phyloP scores from a whole-genome alignment of 768 basidiomycete genomes.

The Suillus sp. region DNA sequence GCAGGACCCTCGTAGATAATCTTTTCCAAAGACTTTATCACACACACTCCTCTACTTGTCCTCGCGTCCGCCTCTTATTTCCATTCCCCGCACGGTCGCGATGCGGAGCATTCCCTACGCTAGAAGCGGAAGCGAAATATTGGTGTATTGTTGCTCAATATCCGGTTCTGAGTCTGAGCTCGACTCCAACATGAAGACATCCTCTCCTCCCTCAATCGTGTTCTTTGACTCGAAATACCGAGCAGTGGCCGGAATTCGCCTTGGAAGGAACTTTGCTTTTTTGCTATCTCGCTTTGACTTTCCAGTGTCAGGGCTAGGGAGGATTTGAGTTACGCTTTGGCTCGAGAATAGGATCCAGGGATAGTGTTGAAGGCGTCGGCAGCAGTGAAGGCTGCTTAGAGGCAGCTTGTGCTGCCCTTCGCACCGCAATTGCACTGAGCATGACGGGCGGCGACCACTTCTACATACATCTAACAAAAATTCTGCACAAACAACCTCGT shows the following conservation, averaged over 20 bases:
- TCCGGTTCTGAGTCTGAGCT: conserved; percentile 6
- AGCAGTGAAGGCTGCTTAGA: not conserved
- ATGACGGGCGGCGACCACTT: no score
- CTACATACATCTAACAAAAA: no score
- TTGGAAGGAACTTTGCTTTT: not conserved
- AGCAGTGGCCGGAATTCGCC: not conserved
- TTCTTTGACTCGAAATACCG: conserved; percentile 2
- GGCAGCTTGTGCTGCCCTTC: conserved; percentile 4
- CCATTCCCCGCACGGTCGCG: conserved; percentile 16
- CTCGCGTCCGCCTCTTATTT: conserved; percentile 19
- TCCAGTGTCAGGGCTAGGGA: not conserved
- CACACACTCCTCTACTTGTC: conserved; percentile 20
- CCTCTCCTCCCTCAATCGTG: not conserved
- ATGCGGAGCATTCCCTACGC: conserved; percentile 25
- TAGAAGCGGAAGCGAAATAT: conserved; percentile 31
- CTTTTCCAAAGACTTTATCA: conserved; percentile 19
- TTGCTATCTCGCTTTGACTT: not conserved
- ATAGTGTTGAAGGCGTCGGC: not conserved
- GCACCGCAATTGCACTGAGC: conserved; percentile 5
- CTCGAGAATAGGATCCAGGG: not conserved
- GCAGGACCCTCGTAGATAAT: not conserved
- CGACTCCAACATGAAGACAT: not conserved
- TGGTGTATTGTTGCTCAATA: conserved; percentile 30
- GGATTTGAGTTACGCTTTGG: not conserved
- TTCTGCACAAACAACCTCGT: no score